Conservation (phyloP, 352 stramenopile species). For the Thalassiosira ordinaria region DNA sequence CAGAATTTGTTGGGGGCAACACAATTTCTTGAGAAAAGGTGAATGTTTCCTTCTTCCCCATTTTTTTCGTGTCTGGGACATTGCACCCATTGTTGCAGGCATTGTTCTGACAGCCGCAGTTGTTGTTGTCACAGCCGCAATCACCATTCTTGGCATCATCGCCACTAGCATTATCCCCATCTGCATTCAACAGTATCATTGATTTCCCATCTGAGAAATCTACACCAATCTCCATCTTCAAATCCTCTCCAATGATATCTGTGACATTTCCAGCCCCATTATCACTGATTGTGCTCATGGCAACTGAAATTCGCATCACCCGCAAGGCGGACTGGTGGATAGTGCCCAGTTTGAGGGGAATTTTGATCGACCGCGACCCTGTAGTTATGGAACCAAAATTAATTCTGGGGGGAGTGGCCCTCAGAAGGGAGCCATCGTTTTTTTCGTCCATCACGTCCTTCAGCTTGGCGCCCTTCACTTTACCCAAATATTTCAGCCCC, state of each 20-base stretch:
- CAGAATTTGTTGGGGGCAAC: conserved; percentile 27
- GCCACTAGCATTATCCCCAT: conserved; percentile 11
- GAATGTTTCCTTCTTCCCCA: conserved; percentile 13
- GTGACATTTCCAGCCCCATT: conserved; percentile 30
- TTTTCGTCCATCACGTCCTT: not conserved
- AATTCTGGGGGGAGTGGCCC: conserved; percentile 27
- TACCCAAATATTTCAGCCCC: not conserved
- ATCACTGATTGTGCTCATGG: conserved; percentile 42
- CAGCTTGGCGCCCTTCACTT: not conserved
- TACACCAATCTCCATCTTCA: conserved; percentile 50
- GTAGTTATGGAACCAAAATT: conserved; percentile 74
- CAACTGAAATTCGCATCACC: conserved; percentile 61
- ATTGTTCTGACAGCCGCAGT: no score
- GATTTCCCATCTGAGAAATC: conserved; percentile 33
- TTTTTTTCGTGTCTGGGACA: no score
- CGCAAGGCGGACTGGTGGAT: conserved; percentile 14
- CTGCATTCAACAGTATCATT: conserved; percentile 17
- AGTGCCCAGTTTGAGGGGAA: conserved; percentile 51
- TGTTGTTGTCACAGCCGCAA: no score
- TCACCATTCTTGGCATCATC: not conserved
- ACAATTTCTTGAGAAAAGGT: conserved; percentile 41
- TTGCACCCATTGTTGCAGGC: no score
- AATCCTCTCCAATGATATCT: conserved; percentile 28
- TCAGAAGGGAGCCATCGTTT: conserved; percentile 20
- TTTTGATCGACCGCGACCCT: conserved; percentile 30